Evolutionary conservation across 768 basidiomycete species (phyloP).

Genomic region (Gymnopilus dilepis): DNA sequence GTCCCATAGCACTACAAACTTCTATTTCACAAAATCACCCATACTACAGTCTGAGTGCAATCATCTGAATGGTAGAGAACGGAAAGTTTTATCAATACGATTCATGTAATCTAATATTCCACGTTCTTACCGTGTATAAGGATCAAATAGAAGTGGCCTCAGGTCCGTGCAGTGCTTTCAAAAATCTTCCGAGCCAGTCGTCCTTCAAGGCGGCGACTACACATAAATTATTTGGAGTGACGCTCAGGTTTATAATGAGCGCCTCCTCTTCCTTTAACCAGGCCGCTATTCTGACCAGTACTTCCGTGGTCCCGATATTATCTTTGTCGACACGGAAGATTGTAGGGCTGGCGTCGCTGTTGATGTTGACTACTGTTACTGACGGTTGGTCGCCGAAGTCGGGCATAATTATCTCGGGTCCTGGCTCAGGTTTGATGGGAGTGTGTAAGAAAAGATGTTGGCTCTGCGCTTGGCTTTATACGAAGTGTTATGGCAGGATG

Average conservation of each 20-base stretch:
- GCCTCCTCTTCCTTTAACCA: conserved; percentile 15
- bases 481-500: too few relatives aligned
- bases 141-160: not conserved
- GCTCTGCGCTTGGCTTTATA: too few relatives aligned
- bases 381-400: not conserved
- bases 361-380: conserved; percentile 17
- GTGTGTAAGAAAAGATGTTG: too few relatives aligned
- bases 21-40: too few relatives aligned
- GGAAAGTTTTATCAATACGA: too few relatives aligned
- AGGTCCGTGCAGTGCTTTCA: conserved; percentile 10
- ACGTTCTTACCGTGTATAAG: not conserved
- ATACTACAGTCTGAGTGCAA: too few relatives aligned
- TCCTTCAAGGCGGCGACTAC: conserved; percentile 11
- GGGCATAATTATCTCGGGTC: not conserved
- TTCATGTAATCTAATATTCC: not conserved
- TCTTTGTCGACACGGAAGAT: conserved; percentile 17
- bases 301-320: conserved; percentile 10
- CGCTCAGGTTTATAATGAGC: conserved; percentile 12
- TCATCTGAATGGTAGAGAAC: not conserved
- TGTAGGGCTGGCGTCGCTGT: conserved; percentile 1
- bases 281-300: conserved; percentile 15
- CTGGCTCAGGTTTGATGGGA: too few relatives aligned
- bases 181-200: conserved; percentile 12
- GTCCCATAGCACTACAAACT: too few relatives aligned
- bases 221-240: conserved; percentile 12